Conservation (phyloP, 2,329 filamentous ascomycete species). For the Fusarium penzigii region DNA sequence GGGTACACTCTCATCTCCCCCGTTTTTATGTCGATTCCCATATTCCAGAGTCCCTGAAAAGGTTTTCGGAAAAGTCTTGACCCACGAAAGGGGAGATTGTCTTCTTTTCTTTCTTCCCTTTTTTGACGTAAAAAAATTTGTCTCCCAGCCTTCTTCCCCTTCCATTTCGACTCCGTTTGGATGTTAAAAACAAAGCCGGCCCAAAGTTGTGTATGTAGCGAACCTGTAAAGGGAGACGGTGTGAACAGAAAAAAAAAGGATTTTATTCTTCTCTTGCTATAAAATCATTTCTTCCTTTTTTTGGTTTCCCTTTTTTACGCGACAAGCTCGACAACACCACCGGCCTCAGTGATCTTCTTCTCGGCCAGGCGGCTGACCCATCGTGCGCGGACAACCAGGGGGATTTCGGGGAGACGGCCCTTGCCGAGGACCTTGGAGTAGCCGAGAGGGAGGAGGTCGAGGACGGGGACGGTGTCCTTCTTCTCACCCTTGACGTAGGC, state of each 20-base stretch:
- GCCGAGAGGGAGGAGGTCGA: conserved; percentile 95
- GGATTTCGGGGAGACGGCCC: conserved; percentile 90
- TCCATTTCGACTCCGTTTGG: too few species aligned
- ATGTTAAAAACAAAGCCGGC: too few species aligned
- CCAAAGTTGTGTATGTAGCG: too few species aligned
- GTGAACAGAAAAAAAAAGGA: not conserved
- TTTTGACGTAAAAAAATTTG: too few species aligned
- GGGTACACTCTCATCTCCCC: conserved; percentile 25
- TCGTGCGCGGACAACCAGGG: conserved; percentile 90
- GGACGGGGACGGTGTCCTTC: conserved; percentile 91
- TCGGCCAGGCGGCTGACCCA: conserved; percentile 96
- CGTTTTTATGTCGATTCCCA: conserved; percentile 18
- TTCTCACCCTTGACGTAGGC: conserved; percentile 81
- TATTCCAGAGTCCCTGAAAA: conserved; percentile 5
- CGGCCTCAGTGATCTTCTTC: conserved; percentile 98
- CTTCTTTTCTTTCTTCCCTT: too few species aligned
- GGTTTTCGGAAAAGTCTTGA: too few species aligned
- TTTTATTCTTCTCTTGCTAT: not conserved
- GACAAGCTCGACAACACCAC: conserved; percentile 93
- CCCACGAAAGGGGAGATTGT: too few species aligned
- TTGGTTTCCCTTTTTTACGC: conserved; percentile 55
- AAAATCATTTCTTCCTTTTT: not conserved
- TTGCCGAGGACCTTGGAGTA: conserved; percentile 99
- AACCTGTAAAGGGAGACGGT: too few species aligned
- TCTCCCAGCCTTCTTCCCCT: too few species aligned